Percentiles rank a stretch among this genome's conserved stretches.
These are phyloP conservation scores for Cryoendolithus antarcticus DNA, from an alignment of 2,329 filamentous ascomycete species.

Conservation along the genomic window DNA sequence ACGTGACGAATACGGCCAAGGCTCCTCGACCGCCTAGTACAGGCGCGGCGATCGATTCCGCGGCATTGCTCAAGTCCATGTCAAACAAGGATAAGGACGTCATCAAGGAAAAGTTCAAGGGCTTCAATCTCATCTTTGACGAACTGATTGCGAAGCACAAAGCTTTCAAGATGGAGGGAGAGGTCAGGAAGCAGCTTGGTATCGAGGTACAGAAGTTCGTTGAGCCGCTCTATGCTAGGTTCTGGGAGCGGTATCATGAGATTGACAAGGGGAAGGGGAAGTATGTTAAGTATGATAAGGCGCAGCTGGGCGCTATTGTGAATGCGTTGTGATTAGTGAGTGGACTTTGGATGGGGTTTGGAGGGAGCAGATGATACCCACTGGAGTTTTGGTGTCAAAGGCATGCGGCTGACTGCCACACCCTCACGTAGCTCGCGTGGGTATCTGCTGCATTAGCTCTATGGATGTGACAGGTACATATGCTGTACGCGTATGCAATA, in stretches of 20 bases:
- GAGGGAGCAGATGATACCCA: not conserved
- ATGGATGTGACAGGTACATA: too few relatives aligned
- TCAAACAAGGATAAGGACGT: slow-evolving; percentile 86
- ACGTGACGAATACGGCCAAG: slow-evolving; percentile 83
- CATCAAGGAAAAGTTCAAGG: slow-evolving; percentile 90
- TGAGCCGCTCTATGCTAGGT: slow-evolving; percentile 85
- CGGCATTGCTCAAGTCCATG: slow-evolving; percentile 70
- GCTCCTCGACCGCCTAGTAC: slow-evolving; percentile 58
- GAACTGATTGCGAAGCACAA: slow-evolving; percentile 77
- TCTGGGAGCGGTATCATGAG: slow-evolving; percentile 96
- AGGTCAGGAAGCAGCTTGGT: slow-evolving; percentile 68
- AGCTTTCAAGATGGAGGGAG: slow-evolving; percentile 74
- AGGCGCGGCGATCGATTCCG: slow-evolving; percentile 56
- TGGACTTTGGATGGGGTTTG: not conserved
- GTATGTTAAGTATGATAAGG: slow-evolving; percentile 95
- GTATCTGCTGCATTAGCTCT: too few relatives aligned
- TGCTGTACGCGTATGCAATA: too few relatives aligned
- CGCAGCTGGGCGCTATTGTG: slow-evolving; percentile 54
- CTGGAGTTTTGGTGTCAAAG: not conserved
- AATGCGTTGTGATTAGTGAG: slow-evolving; percentile 27
- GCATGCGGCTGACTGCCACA: not conserved
- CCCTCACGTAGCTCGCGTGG: too few relatives aligned
- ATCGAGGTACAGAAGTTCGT: slow-evolving; percentile 83
- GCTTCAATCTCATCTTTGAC: slow-evolving; percentile 84
- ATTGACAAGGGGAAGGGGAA: slow-evolving; percentile 97